These are phyloP conservation scores for Oryza longistaminata DNA, from an alignment of 176 grass and related monocot genomes.

Conservation along the genomic window DNA sequence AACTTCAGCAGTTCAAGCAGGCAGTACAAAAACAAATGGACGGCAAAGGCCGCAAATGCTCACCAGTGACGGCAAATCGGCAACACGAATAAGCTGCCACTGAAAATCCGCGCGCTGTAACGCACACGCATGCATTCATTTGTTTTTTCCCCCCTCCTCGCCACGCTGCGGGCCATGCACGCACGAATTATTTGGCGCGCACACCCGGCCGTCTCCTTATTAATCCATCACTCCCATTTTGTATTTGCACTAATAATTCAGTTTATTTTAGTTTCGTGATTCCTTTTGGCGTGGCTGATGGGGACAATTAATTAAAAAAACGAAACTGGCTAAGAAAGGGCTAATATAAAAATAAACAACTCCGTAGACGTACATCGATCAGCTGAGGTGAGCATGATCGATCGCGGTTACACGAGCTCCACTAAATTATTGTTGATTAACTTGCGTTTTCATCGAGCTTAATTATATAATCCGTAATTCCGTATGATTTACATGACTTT, in stretches of 20 bases:
- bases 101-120: not conserved
- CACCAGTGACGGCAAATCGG: not conserved
- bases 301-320: conserved; percentile 10
- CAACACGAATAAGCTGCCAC: not conserved
- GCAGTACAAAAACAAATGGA: not conserved
- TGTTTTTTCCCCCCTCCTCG: not conserved
- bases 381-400: not conserved
- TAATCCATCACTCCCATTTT: not conserved
- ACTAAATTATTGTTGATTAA: not conserved
- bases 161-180: conserved; percentile 8
- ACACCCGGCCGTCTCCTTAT: not conserved
- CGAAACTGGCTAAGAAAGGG: not conserved
- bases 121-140: conserved; percentile 33
- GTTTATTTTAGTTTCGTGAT: not conserved
- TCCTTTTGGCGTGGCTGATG: conserved; percentile 30
- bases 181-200: not conserved
- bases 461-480: not conserved
- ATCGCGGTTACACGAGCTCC: not conserved
- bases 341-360: not conserved
- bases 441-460: not conserved
- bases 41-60: not conserved
- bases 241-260: not conserved
- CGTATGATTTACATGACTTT: no score
- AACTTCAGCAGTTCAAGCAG: no score
- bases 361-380: not conserved